Evolutionary conservation across 257 asterid species (phyloP).

Genomic region (Linaria vulgaris): DNA sequence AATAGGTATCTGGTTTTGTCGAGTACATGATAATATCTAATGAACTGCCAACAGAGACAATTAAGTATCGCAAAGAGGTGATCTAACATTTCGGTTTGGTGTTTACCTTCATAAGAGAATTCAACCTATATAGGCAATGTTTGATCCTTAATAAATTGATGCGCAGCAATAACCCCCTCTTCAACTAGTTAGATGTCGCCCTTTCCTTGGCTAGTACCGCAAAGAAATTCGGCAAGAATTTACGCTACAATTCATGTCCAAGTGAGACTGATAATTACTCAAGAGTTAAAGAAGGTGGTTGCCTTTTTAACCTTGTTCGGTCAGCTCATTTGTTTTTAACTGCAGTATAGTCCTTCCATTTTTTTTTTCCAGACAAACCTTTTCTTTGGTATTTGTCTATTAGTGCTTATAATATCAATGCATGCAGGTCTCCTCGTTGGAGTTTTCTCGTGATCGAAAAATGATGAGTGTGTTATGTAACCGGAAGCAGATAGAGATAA

Average conservation of each 20-base stretch:
- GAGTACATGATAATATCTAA: constrained; percentile 1
- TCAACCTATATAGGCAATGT: background rate
- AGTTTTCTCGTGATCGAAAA: constrained; percentile 98
- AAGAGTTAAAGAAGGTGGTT: constrained; percentile 16
- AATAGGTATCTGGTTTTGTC: constrained; percentile 5
- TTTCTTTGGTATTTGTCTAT: background rate
- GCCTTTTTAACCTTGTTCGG: constrained; percentile 1
- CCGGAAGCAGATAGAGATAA: constrained; percentile 85
- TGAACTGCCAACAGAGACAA: constrained; percentile 5
- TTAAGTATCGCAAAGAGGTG: background rate
- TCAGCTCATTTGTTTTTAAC: constrained; percentile 5
- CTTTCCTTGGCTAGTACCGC: constrained; percentile 3
- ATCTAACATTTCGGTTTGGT: constrained; percentile 14
- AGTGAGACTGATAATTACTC: background rate
- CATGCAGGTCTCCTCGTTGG: constrained; percentile 80
- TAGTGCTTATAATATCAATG: constrained; percentile 22
- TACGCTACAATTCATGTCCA: background rate
- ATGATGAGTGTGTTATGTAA: constrained; percentile 99
- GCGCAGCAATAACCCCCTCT: background rate
- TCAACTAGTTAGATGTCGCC: background rate
- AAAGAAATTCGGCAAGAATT: constrained; percentile 7
- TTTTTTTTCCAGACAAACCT: too few species aligned
- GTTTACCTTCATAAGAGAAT: constrained; percentile 6
- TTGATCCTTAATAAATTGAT: constrained; percentile 18
- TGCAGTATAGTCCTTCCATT: constrained; percentile 5